Conservation (phyloP, 768 basidiomycete species). For the Daedalea quercina region DNA sequence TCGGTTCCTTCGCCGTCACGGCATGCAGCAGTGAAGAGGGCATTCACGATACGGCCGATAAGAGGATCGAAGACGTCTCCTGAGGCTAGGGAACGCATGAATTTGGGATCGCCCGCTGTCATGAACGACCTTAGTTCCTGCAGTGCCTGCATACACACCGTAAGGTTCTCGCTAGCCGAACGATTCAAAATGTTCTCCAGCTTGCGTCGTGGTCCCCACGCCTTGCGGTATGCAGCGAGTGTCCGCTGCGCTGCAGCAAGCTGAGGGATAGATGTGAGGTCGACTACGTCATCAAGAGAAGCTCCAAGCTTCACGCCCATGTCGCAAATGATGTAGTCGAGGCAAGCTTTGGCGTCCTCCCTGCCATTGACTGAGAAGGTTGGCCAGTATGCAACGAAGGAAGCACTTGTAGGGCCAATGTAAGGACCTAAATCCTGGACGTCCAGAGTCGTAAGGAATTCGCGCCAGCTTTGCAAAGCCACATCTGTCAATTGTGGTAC, state of each 20-base stretch:
- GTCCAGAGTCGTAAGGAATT: slow-evolving; percentile 63
- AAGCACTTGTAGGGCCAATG: slow-evolving; percentile 82
- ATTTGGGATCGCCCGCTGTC: slow-evolving; percentile 37
- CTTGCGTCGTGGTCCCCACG: slow-evolving; percentile 45
- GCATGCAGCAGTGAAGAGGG: slow-evolving; percentile 62
- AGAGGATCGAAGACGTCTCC: slow-evolving; percentile 84
- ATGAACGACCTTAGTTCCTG: slow-evolving; percentile 71
- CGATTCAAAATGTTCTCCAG: slow-evolving; percentile 70
- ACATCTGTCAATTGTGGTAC: slow-evolving; percentile 71
- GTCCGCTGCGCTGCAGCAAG: slow-evolving; percentile 37
- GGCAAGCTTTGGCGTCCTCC: slow-evolving; percentile 45
- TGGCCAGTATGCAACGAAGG: slow-evolving; percentile 74
- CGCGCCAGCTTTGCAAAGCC: slow-evolving; percentile 74
- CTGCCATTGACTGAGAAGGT: slow-evolving; percentile 47
- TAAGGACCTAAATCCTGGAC: slow-evolving; percentile 73
- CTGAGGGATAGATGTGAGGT: slow-evolving; percentile 67
- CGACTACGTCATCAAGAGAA: slow-evolving; percentile 73
- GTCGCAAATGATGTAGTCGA: slow-evolving; percentile 66
- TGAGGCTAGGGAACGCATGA: slow-evolving; percentile 57
- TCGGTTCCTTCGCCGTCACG: slow-evolving; percentile 77
- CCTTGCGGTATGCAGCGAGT: slow-evolving; percentile 38
- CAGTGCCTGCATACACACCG: slow-evolving; percentile 68
- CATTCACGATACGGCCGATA: slow-evolving; percentile 60
- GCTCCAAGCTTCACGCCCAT: slow-evolving; percentile 45
- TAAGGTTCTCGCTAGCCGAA: slow-evolving; percentile 69